These are phyloP conservation scores for Leishmania braziliensis DNA, from an alignment of 208 protist genomes.

Conservation along the genomic window DNA sequence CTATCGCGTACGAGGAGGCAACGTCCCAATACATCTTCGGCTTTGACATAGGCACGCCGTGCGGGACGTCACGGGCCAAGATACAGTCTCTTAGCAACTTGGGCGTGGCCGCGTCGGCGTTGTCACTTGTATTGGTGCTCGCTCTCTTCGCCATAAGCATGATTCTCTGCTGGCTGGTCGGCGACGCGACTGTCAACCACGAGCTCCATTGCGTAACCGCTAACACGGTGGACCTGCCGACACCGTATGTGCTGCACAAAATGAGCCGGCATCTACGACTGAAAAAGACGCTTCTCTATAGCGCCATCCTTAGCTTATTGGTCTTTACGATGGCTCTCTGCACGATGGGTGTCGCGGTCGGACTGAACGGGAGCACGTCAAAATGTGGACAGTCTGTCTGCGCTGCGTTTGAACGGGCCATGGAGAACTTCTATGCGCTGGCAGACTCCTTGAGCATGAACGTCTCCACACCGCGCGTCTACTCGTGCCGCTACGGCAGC, in stretches of 20 bases:
- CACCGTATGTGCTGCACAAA: slow-evolving; percentile 23
- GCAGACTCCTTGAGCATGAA: neutral
- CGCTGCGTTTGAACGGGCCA: slow-evolving; percentile 27
- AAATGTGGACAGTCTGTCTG: slow-evolving; percentile 58
- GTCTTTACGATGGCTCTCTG: slow-evolving; percentile 37
- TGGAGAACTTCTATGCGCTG: slow-evolving; percentile 37
- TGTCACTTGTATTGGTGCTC: slow-evolving; percentile 33
- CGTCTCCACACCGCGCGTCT: slow-evolving; percentile 4
- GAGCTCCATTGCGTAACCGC: slow-evolving; percentile 23
- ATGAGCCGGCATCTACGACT: slow-evolving; percentile 19
- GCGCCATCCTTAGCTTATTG: slow-evolving; percentile 14
- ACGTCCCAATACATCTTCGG: slow-evolving; percentile 45
- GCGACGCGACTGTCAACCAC: slow-evolving; percentile 17
- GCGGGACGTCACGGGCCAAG: slow-evolving; percentile 19
- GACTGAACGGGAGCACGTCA: slow-evolving; percentile 19
- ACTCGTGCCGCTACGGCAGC: slow-evolving; percentile 30
- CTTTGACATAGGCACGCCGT: slow-evolving; percentile 43
- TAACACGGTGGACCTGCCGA: slow-evolving; percentile 14
- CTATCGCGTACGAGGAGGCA: slow-evolving; percentile 15
- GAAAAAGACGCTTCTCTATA: slow-evolving; percentile 31
- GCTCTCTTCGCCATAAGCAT: slow-evolving; percentile 17
- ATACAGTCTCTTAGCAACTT: slow-evolving; percentile 18
- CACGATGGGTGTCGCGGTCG: slow-evolving; percentile 30
- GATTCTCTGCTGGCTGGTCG: slow-evolving; percentile 32
- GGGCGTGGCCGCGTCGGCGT: slow-evolving; percentile 22